phyloP scores from a whole-genome alignment of 345 rosid species.

The Laguncularia racemosa region DNA sequence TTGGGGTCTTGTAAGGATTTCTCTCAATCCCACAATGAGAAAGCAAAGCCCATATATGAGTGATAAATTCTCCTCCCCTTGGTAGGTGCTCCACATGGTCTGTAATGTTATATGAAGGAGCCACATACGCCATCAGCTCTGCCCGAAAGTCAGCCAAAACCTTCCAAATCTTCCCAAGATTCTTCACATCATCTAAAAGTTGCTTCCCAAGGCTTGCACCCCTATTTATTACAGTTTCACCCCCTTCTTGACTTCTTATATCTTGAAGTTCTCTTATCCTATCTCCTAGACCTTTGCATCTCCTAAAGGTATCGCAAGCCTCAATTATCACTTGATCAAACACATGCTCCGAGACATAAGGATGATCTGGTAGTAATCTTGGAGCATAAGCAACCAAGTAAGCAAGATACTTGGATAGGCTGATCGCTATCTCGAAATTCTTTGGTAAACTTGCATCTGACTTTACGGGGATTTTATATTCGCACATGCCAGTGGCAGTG shows the following conservation, averaged over 20 bases:
- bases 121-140: background rate
- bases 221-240: background rate
- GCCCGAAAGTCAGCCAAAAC: background rate
- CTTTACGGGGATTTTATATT: background rate
- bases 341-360: background rate
- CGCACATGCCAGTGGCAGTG: background rate
- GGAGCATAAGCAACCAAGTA: constrained; percentile 2
- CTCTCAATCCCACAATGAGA: background rate
- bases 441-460: no score
- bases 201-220: background rate
- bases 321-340: background rate
- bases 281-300: background rate
- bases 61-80: background rate
- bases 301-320: background rate
- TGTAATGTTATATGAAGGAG: background rate
- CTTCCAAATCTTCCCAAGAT: background rate
- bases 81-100: background rate
- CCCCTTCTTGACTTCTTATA: background rate
- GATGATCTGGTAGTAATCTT: background rate
- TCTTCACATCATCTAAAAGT: background rate
- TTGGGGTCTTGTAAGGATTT: background rate
- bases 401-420: constrained; percentile 4
- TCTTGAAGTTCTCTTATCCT: background rate
- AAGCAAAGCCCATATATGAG: constrained; percentile 7
- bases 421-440: background rate